Conservation (phyloP, 202 grass and related monocot genomes). For the Panicum hallii region DNA sequence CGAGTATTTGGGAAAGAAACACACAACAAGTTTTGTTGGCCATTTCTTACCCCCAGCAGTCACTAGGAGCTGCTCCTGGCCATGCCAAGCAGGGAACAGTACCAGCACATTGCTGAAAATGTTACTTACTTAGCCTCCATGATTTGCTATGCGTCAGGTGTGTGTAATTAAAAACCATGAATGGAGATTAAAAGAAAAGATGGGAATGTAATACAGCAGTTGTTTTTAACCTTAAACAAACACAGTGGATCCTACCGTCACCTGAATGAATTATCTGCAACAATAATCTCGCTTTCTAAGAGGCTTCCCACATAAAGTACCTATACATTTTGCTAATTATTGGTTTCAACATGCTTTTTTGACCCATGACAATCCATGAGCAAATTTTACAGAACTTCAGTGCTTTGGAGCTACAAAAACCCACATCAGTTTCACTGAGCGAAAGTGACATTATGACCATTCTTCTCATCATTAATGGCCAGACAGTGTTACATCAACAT, state of each 20-base stretch:
- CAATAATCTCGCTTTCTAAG: background rate
- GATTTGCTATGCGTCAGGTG: background rate
- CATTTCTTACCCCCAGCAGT: background rate
- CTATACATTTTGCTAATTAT: background rate
- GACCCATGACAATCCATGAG: background rate
- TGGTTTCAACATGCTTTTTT: background rate
- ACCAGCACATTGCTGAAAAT: background rate
- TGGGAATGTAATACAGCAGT: background rate
- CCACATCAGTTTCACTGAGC: too few relatives aligned
- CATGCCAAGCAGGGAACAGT: background rate
- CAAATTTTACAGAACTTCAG: background rate
- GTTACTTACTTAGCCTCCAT: background rate
- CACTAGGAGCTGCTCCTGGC: background rate
- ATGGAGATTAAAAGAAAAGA: background rate
- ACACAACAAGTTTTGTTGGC: background rate
- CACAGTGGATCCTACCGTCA: background rate
- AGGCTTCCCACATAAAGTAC: background rate
- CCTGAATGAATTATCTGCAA: background rate
- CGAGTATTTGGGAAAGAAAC: background rate
- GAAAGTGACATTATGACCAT: too few relatives aligned
- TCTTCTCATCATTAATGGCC: too few relatives aligned
- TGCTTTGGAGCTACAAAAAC: too few relatives aligned
- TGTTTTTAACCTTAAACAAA: background rate
- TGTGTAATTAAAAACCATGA: background rate
- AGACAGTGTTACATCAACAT: too few relatives aligned